Percentiles rank a stretch among this genome's conserved stretches.
Conservation (phyloP, 305 asterid species). For the Fraxinus platypoda region DNA sequence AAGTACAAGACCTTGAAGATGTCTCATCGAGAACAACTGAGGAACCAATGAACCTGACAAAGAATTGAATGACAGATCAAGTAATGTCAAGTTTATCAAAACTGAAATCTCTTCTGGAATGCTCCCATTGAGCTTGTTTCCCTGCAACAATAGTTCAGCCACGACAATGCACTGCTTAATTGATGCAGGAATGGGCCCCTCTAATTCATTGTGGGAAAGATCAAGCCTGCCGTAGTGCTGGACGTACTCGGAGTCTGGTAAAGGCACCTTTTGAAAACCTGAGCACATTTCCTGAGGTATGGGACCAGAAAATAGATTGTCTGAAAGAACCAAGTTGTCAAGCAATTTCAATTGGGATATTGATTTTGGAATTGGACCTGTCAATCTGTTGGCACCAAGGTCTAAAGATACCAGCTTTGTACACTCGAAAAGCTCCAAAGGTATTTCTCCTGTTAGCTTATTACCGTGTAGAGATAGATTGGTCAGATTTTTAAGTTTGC, state of each 20-base stretch:
- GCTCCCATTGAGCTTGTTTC: slow-evolving; percentile 70
- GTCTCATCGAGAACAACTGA: slow-evolving; percentile 36
- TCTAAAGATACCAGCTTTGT: slow-evolving; percentile 61
- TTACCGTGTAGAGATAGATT: slow-evolving; percentile 70
- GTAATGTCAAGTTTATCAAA: slow-evolving; percentile 44
- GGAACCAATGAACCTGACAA: slow-evolving; percentile 46
- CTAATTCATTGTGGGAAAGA: slow-evolving; percentile 57
- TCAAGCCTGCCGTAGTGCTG: slow-evolving; percentile 91
- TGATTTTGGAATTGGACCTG: slow-evolving; percentile 49
- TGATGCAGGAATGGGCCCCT: slow-evolving; percentile 58
- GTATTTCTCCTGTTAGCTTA: slow-evolving; percentile 56
- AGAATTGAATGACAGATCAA: slow-evolving; percentile 64
- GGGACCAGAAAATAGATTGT: slow-evolving; percentile 54
- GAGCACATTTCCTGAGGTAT: slow-evolving; percentile 78
- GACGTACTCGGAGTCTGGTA: slow-evolving; percentile 68
- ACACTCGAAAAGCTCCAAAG: slow-evolving; percentile 62
- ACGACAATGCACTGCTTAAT: slow-evolving; percentile 51
- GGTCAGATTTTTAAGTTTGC: slow-evolving; percentile 60
- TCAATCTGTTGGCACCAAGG: slow-evolving; percentile 52
- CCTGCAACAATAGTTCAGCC: slow-evolving; percentile 44
- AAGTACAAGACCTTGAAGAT: slow-evolving; percentile 67
- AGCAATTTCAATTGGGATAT: slow-evolving; percentile 54
- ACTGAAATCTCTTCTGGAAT: slow-evolving; percentile 58
- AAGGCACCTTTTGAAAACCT: slow-evolving; percentile 59
- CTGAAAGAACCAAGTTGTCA: slow-evolving; percentile 72